Percentiles rank a stretch among this genome's conserved stretches.
These are phyloP conservation scores for Picea sitchensis DNA, from an alignment of 75 land plant species.

Conservation along the genomic window DNA sequence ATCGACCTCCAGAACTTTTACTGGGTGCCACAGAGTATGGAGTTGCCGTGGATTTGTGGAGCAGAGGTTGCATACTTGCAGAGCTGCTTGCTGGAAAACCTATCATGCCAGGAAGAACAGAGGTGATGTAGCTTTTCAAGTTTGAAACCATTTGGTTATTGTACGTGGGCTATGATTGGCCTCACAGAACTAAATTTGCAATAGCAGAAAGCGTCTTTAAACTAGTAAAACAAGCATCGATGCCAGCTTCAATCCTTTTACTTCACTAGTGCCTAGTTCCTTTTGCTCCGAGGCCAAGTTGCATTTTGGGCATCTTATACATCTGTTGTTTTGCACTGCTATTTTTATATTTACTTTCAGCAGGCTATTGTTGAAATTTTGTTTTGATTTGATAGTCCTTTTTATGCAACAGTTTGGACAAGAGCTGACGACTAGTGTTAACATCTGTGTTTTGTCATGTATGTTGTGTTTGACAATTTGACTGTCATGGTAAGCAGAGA, in stretches of 20 bases:
- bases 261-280: no score
- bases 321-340: background rate
- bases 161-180: background rate
- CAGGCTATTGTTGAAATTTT: background rate
- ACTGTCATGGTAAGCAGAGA: background rate
- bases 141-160: conserved; percentile 1
- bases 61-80: conserved; percentile 88
- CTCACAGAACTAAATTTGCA: background rate
- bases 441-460: background rate
- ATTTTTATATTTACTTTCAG: background rate
- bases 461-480: background rate
- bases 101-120: conserved; percentile 84
- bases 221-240: background rate
- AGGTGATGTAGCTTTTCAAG: conserved; percentile 33
- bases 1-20: conserved; percentile 86
- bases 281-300: background rate
- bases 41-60: conserved; percentile 83
- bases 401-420: background rate
- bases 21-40: conserved; percentile 82
- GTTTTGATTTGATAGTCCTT: background rate
- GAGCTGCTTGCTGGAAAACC: conserved; percentile 77
- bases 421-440: background rate
- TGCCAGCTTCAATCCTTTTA: background rate
- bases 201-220: background rate
- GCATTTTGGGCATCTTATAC: background rate